phyloP scores from a whole-genome alignment of 148 eudicot species.

The Arbutus unedo region DNA sequence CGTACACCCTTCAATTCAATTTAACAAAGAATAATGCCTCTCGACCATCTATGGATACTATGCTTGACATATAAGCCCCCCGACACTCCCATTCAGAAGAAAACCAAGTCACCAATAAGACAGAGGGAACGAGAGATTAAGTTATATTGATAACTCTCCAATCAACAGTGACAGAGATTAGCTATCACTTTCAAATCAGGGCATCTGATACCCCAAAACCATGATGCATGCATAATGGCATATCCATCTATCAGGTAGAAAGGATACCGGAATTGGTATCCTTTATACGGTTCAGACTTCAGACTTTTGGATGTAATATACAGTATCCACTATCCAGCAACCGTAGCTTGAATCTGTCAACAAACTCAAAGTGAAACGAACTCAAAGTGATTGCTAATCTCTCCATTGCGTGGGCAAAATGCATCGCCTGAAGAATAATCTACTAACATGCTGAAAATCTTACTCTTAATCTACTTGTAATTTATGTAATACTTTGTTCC shows the following conservation, averaged over 20 bases:
- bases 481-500: too few species aligned
- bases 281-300: background rate
- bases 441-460: background rate
- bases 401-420: background rate
- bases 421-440: conserved; percentile 6
- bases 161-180: background rate
- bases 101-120: background rate
- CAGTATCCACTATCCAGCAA: background rate
- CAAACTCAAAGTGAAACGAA: background rate
- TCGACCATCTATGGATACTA: too few species aligned
- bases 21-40: too few species aligned
- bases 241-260: background rate
- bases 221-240: background rate
- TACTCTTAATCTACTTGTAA: background rate
- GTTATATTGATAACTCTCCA: background rate
- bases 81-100: background rate
- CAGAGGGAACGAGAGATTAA: background rate
- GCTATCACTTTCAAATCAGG: background rate
- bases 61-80: background rate
- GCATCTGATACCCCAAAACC: background rate
- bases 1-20: too few species aligned
- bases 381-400: background rate
- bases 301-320: background rate
- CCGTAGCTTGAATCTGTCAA: background rate
- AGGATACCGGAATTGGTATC: background rate